phyloP scores from a whole-genome alignment of 2,329 filamentous ascomycete genomes.

The Neoarthrinium moseri region DNA sequence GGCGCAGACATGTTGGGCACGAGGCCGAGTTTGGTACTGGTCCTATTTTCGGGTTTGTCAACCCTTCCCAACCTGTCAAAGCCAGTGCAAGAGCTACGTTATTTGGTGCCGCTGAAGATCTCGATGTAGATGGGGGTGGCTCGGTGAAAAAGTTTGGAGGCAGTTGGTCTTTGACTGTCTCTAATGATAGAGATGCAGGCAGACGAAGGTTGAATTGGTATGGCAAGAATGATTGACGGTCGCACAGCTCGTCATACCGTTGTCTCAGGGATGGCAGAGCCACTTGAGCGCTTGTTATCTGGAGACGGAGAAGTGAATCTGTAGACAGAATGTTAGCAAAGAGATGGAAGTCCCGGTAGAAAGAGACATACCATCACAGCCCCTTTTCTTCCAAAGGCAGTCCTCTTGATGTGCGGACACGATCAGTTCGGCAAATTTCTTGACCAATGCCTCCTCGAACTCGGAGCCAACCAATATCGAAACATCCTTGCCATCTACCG shows the following conservation, averaged over 20 bases:
- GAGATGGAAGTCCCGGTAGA: background rate
- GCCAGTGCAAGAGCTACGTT: constrained; percentile 67
- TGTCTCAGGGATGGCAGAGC: constrained; percentile 58
- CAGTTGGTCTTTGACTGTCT: constrained; percentile 48
- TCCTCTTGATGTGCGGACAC: constrained; percentile 73
- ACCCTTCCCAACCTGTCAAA: constrained; percentile 74
- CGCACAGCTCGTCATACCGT: constrained; percentile 64
- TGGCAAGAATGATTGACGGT: constrained; percentile 54
- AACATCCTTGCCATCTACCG: constrained; percentile 54
- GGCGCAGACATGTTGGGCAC: constrained; percentile 83
- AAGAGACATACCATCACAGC: constrained; percentile 70
- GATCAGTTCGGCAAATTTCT: constrained; percentile 73
- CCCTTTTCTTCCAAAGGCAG: constrained; percentile 82
- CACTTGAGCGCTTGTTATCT: constrained; percentile 59
- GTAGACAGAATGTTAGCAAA: constrained; percentile 20
- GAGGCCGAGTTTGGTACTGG: constrained; percentile 70
- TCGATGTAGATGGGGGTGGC: constrained; percentile 32
- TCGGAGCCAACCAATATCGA: constrained; percentile 57
- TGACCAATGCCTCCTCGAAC: constrained; percentile 68
- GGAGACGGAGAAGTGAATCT: constrained; percentile 61
- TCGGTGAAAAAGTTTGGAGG: constrained; percentile 54
- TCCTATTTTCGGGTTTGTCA: constrained; percentile 52
- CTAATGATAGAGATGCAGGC: constrained; percentile 50
- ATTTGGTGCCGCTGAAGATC: constrained; percentile 42
- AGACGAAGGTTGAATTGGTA: constrained; percentile 62